Evolutionary conservation across 139 green algal species (phyloP).

Genomic region (Pseudopediastrum boryanum): DNA sequence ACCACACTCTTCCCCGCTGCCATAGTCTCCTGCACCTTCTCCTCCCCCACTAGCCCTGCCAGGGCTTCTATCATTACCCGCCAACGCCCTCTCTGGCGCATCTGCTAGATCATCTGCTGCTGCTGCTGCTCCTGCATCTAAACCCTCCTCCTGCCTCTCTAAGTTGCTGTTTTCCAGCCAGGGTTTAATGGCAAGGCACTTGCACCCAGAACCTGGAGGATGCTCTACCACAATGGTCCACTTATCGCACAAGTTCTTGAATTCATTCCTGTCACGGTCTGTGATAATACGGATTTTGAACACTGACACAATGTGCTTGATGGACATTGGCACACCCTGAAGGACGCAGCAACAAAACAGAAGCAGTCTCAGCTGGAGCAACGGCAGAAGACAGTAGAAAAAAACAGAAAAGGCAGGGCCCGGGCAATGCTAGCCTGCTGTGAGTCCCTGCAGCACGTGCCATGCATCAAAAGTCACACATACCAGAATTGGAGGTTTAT

Average conservation of each 20-base stretch:
- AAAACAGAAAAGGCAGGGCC: background rate
- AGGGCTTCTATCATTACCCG: too few species aligned
- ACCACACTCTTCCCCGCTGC: too few species aligned
- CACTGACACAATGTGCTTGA: conserved; percentile 16
- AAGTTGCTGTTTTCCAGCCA: conserved; percentile 23
- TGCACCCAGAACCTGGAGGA: conserved; percentile 4
- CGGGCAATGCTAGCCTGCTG: too few species aligned
- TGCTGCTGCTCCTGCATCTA: conserved; percentile 9
- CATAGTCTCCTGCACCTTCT: too few species aligned
- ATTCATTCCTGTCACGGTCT: conserved; percentile 29
- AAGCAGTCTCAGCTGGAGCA: conserved; percentile 14
- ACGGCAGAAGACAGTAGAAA: background rate
- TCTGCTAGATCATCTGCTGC: background rate
- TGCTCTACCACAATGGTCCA: conserved; percentile 35
- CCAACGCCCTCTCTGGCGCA: too few species aligned
- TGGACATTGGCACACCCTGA: conserved; percentile 24
- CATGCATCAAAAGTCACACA: too few species aligned
- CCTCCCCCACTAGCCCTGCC: too few species aligned
- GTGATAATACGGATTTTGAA: conserved; percentile 42
- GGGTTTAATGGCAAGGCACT: conserved; percentile 37
- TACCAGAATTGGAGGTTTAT: too few species aligned
- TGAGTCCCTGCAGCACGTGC: too few species aligned
- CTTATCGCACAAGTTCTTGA: conserved; percentile 32
- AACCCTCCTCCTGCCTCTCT: too few species aligned
- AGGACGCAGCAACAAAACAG: background rate